phyloP scores from a whole-genome alignment of 257 asterid genomes.

The Nicotiana knightiana region DNA sequence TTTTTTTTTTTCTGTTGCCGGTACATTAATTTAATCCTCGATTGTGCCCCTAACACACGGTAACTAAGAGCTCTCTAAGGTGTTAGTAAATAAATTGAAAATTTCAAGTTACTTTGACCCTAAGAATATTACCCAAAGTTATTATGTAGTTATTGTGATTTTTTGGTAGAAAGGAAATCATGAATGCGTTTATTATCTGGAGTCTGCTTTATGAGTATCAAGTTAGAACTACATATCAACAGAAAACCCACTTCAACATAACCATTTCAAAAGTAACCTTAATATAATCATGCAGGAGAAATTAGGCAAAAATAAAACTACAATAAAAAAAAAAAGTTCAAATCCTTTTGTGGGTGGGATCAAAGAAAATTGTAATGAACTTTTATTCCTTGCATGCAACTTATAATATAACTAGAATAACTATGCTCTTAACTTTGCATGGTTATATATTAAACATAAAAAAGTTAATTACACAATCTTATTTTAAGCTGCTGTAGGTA shows the following conservation, averaged over 20 bases:
- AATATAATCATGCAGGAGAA: background rate
- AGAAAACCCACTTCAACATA: background rate
- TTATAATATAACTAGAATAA: too few species aligned
- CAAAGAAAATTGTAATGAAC: background rate
- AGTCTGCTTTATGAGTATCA: background rate
- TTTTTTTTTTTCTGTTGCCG: too few species aligned
- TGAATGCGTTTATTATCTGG: background rate
- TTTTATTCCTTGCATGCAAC: conserved; percentile 6
- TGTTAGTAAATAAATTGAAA: too few species aligned
- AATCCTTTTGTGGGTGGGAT: conserved; percentile 8
- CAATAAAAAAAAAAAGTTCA: background rate
- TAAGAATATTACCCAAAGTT: too few species aligned
- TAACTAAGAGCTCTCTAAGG: too few species aligned
- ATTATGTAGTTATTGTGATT: too few species aligned
- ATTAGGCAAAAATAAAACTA: background rate
- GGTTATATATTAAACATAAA: conserved; percentile 12
- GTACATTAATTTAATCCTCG: too few species aligned
- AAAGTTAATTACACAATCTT: background rate
- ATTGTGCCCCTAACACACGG: background rate
- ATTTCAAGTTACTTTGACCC: too few species aligned
- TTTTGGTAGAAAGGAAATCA: background rate
- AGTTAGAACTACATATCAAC: background rate
- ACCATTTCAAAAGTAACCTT: background rate
- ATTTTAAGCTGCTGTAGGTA: conserved; percentile 7
- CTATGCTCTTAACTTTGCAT: background rate